Base-by-base conservation (phyloP, 2,329 filamentous ascomycete genomes). In the Scedosporium boydii region DNA sequence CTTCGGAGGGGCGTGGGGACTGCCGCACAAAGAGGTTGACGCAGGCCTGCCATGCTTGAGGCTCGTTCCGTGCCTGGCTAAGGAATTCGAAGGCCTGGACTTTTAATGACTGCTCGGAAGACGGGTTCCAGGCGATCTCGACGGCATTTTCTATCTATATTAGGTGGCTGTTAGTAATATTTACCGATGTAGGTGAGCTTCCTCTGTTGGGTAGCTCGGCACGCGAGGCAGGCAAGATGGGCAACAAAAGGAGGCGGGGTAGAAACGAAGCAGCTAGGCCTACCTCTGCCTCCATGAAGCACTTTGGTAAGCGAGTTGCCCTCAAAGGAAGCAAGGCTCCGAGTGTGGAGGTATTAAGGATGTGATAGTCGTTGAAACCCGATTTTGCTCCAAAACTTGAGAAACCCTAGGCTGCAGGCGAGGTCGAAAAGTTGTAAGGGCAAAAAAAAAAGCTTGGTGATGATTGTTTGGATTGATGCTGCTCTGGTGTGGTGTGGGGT, bases 41-140 rank as follows among this genome's bases (percentile, higher is more conserved):
- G 77, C 93, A 96, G 69, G 91, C 86, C 75, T 96, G 92, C 91
- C 93, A 96, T 75, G 89, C 92, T 70, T 90, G 87, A 58, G 90
- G 86, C 72, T 97, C 88, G 71, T 87, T 80, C 67, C 92, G 87
- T 65, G 98, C 82, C 72, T 92, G 91, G 74, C 85, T 82, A 60
- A 90, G 81, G 74, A 90, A 96, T 62, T 91, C 85, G 73, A 90
- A 89, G 67, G 93, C 93, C 79, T 96, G 92, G 64, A 79, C 77
- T 77, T 93, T 92, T 71, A 96, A 82, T 67, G 80, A 77, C 70
- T 84, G 86, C 75, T 93, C 86, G 69, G 91, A 89, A 70, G 83
- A 78, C 64, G 91, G 90, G 76, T 93, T 88, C 80, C 87, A 95
- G 76, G 91, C 91, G 78, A 98, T 96, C 76, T 95, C 87, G 78